Conservation (phyloP, 75 land plant genomes). For the Isoetes taiwanensis region DNA sequence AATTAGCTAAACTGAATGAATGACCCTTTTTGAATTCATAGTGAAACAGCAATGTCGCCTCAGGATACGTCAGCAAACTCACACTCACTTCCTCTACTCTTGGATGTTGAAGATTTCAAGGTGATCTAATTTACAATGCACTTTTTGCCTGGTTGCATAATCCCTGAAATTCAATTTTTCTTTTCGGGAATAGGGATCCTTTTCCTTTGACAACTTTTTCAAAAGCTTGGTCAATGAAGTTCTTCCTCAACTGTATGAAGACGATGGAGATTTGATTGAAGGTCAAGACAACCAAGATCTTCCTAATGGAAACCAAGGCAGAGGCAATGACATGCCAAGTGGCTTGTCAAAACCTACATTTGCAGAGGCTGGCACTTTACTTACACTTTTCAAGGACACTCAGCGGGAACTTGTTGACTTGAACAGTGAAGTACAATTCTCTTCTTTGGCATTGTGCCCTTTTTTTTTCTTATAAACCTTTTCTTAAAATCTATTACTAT, state of each 20-base stretch:
- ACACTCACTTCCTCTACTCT: conserved; percentile 43
- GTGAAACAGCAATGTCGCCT: too few relatives aligned
- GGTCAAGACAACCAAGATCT: neutral
- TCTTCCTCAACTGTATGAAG: conserved; percentile 57
- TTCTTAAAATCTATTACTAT: neutral
- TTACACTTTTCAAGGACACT: conserved; percentile 66
- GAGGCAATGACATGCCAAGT: neutral
- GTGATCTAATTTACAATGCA: conserved; percentile 6
- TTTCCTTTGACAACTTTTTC: conserved; percentile 90
- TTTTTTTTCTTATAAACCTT: conserved; percentile 1
- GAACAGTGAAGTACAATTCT: conserved; percentile 35
- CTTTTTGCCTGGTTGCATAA: neutral
- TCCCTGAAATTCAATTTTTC: neutral
- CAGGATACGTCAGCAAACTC: too few relatives aligned
- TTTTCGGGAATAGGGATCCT: conserved; percentile 48
- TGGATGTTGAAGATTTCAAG: conserved; percentile 71
- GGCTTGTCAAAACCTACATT: conserved; percentile 48
- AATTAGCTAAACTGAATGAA: too few relatives aligned
- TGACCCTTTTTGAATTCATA: too few relatives aligned
- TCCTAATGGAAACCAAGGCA: conserved; percentile 17
- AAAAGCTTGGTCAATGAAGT: conserved; percentile 70
- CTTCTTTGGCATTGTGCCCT: neutral
- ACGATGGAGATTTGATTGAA: conserved; percentile 38
- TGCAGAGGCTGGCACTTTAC: conserved; percentile 60
- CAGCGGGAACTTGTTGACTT: conserved; percentile 73